These are phyloP conservation scores for Colletotrichum sojae DNA, from an alignment of 2,329 filamentous ascomycete genomes.

Conservation along the genomic window DNA sequence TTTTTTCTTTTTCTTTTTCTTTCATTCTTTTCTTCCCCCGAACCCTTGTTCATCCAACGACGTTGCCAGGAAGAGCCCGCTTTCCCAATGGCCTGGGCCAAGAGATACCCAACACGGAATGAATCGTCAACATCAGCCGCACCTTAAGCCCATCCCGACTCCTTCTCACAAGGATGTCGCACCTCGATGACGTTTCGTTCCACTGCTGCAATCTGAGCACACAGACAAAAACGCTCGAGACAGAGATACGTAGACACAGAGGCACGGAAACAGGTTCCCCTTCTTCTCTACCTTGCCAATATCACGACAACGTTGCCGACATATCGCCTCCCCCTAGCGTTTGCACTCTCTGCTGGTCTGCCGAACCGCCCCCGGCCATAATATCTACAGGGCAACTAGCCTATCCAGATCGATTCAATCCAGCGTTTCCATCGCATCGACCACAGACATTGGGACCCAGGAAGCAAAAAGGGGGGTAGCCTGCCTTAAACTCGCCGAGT, in stretches of 20 bases:
- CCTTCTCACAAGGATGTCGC: slow-evolving; percentile 29
- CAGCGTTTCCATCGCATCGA: slow-evolving; percentile 23
- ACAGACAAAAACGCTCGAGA: slow-evolving; percentile 26
- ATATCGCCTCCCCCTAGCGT: slow-evolving; percentile 14
- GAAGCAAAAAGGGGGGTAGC: slow-evolving; percentile 2
- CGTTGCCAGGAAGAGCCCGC: slow-evolving; percentile 24
- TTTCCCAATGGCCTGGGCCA: slow-evolving; percentile 34
- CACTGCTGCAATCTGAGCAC: slow-evolving; percentile 20
- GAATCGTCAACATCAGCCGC: slow-evolving; percentile 36
- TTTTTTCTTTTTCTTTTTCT: slow-evolving; percentile 16
- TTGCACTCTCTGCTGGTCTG: background rate
- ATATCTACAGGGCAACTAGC: slow-evolving; percentile 36
- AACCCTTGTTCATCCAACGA: slow-evolving; percentile 40
- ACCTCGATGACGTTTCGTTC: slow-evolving; percentile 38
- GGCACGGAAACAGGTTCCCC: slow-evolving; percentile 19
- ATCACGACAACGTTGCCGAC: slow-evolving; percentile 14
- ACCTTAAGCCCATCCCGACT: slow-evolving; percentile 34
- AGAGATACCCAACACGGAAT: slow-evolving; percentile 30
- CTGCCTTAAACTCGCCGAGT: slow-evolving; percentile 17
- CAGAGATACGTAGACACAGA: background rate
- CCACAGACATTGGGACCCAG: slow-evolving; percentile 1
- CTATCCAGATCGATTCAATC: slow-evolving; percentile 11
- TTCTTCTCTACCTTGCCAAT: slow-evolving; percentile 27
- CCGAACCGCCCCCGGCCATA: slow-evolving; percentile 2
- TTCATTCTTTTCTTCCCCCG: slow-evolving; percentile 6